Percentiles rank a stretch among this genome's conserved stretches.
These are phyloP conservation scores for Mortierella claussenii DNA, from an alignment of 192 early-diverging fungal genomes.

Conservation along the genomic window DNA sequence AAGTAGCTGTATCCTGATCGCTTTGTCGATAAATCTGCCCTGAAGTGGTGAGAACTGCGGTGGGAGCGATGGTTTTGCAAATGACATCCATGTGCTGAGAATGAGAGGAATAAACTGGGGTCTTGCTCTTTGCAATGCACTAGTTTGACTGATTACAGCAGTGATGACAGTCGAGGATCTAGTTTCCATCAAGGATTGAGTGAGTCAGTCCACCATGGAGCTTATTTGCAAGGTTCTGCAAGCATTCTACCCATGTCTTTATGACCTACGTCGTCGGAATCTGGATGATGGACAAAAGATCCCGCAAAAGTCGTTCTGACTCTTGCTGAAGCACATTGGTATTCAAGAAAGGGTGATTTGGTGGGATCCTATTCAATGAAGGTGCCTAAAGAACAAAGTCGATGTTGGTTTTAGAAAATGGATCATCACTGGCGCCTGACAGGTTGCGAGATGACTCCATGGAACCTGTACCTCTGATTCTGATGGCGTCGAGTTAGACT, in stretches of 20 bases:
- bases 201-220: too few species aligned
- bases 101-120: slow-evolving; percentile 48
- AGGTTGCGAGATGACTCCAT: too few species aligned
- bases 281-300: slow-evolving; percentile 29
- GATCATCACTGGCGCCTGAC: too few species aligned
- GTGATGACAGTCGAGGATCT: slow-evolving; percentile 46
- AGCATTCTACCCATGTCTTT: too few species aligned
- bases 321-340: slow-evolving; percentile 18
- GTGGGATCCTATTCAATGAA: slow-evolving; percentile 22
- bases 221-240: too few species aligned
- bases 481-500: slow-evolving; percentile 20
- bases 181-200: background rate
- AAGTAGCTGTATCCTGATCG: slow-evolving; percentile 45
- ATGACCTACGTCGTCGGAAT: slow-evolving; percentile 33
- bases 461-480: slow-evolving; percentile 22
- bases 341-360: slow-evolving; percentile 37
- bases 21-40: slow-evolving; percentile 36
- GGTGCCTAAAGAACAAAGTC: background rate
- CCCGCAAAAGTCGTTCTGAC: slow-evolving; percentile 31
- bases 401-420: too few species aligned
- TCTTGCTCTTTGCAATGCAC: slow-evolving; percentile 32
- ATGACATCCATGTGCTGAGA: slow-evolving; percentile 27
- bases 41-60: slow-evolving; percentile 25
- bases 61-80: slow-evolving; percentile 22
- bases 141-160: slow-evolving; percentile 44